Evolutionary conservation across 2,329 filamentous ascomycete species (phyloP), one percentile per base, ranked within the genome.

Genomic region (Chaetothyriales sp.): DNA sequence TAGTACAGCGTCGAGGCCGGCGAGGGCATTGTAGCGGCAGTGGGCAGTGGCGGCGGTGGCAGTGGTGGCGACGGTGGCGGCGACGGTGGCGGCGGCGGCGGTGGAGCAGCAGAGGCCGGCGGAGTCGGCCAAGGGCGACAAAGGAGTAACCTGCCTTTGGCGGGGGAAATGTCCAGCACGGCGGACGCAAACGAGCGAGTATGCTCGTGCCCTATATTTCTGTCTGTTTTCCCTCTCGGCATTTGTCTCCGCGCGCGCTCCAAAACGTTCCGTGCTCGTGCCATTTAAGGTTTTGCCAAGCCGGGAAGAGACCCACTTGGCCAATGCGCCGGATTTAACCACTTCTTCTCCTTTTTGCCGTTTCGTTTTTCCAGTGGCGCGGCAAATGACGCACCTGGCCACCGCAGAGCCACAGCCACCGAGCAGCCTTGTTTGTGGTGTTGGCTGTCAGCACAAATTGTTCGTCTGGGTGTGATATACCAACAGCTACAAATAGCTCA

Each of bases 1-100:
- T 82, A 86, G 73, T 90, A 92, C 57, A 86, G 64, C 54, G 81
- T 67, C 61, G 80, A 74, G 51, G 68, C 65, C 51, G 70, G 60
- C 60, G 65, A 57, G 58, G 66, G 66, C 69, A 72, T 71, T 47
- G 46, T 66, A 64, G 44, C 49, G 19, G 18, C 37, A n/a, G 22
- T n/a, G 19, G 54, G 44, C 46, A 50, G 46, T 33, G 15, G 18
- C 18, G 22, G 20, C 22, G 22, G 22, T 25, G 22, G 44, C 6
- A n/a, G n/a, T 15, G 13, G 44, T 18, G n/a, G 19, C 19, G 22
- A n/a, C 18, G 10, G 44, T 20, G 22, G 46, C 18, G 15, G 18
- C 18, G 22, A 3, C 22, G 22, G 22, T 25, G 22, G 44, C 6
- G 44, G n/a, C 22, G 13, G 44, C 13, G n/a, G 19, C 19, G 22